These are phyloP conservation scores for Stevia rebaudiana DNA, from an alignment of 140 eudicot species.

Conservation along the genomic window DNA sequence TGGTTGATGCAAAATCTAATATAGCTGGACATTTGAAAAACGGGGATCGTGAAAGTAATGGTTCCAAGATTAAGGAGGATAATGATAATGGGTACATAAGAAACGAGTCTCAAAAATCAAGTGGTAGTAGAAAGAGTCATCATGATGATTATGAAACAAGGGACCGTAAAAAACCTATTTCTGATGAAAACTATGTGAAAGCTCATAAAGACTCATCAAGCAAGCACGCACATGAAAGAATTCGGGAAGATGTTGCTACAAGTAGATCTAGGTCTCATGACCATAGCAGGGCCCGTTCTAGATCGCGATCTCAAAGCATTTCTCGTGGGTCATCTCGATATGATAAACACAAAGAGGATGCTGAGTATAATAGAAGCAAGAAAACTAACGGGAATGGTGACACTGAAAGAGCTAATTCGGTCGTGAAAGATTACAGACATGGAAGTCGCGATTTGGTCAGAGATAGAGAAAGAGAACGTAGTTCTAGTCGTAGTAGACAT, in stretches of 20 bases:
- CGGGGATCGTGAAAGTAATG: slow-evolving; percentile 7
- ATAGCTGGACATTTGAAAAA: not conserved
- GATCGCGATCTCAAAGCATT: slow-evolving; percentile 55
- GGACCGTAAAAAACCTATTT: slow-evolving; percentile 12
- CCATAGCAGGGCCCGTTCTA: slow-evolving; percentile 34
- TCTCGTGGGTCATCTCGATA: slow-evolving; percentile 37
- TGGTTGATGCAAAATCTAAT: slow-evolving; percentile 12
- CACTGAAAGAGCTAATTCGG: slow-evolving; percentile 31
- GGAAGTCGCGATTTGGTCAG: slow-evolving; percentile 49
- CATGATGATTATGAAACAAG: slow-evolving; percentile 28
- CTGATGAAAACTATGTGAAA: slow-evolving; percentile 22
- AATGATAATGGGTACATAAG: slow-evolving; percentile 28
- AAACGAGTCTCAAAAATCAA: slow-evolving; percentile 17
- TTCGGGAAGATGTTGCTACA: slow-evolving; percentile 27
- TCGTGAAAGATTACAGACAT: slow-evolving; percentile 31
- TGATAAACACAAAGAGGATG: slow-evolving; percentile 28
- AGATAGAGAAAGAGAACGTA: slow-evolving; percentile 65
- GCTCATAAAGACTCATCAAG: slow-evolving; percentile 18
- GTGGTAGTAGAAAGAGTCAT: slow-evolving; percentile 20
- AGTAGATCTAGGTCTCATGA: slow-evolving; percentile 44
- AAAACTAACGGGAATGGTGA: slow-evolving; percentile 29
- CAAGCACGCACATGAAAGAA: slow-evolving; percentile 28
- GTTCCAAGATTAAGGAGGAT: slow-evolving; percentile 20
- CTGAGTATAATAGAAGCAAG: slow-evolving; percentile 26
- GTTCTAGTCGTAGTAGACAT: slow-evolving; percentile 56